Percentiles rank a stretch among this genome's conserved stretches.
Evolutionary conservation across 768 basidiomycete species (phyloP).

Genomic region (Auriscalpium microsporum): DNA sequence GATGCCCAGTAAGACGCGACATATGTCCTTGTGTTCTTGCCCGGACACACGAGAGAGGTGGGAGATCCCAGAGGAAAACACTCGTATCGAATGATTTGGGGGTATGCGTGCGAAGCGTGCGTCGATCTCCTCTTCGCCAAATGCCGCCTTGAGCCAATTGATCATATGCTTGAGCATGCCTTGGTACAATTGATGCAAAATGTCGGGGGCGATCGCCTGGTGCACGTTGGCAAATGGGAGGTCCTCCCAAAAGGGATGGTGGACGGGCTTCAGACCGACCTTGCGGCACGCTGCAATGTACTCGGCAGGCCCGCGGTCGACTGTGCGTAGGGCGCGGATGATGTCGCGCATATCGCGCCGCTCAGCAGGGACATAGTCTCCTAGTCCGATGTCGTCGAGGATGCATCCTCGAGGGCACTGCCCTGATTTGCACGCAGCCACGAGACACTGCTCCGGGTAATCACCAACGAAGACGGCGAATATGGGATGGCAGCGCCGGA

Average conservation of each 20-base stretch:
- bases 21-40: constrained; percentile 9
- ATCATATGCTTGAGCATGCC: constrained; percentile 1
- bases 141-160: not conserved
- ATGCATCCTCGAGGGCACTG: too few species aligned
- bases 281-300: not conserved
- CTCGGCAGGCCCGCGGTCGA: not conserved
- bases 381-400: too few species aligned
- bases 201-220: constrained; percentile 8
- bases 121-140: constrained; percentile 9
- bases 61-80: constrained; percentile 1
- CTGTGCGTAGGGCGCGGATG: too few species aligned
- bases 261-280: not conserved
- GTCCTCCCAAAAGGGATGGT: constrained; percentile 6
- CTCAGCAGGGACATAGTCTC: too few species aligned
- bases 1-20: constrained; percentile 12
- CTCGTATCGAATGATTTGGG: constrained; percentile 9
- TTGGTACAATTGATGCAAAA: constrained; percentile 7
- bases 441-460: constrained; percentile 18
- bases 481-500: constrained; percentile 17
- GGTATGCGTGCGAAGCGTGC: not conserved
- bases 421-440: too few species aligned
- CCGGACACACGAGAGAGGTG: not conserved
- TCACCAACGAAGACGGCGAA: constrained; percentile 15
- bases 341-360: too few species aligned
- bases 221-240: constrained; percentile 2